A percentile compares a stretch with the other conserved stretches of the same genome.
These are phyloP conservation scores for Podospora sp. DNA, from an alignment of 495 filamentous ascomycete genomes.

Conservation along the genomic window DNA sequence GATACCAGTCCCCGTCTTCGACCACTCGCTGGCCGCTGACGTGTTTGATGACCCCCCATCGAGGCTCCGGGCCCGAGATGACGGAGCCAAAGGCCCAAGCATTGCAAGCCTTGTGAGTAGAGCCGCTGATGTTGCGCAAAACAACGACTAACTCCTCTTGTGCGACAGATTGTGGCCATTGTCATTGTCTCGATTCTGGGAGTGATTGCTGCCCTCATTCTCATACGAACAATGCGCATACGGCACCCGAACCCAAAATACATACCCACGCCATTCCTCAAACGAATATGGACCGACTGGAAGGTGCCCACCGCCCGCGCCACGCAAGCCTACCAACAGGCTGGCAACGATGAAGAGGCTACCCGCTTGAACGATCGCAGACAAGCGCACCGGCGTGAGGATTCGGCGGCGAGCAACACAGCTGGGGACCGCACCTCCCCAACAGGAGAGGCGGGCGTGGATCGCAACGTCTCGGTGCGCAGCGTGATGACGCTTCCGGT, in stretches of 20 bases:
- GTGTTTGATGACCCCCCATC: neutral
- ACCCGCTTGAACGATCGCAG: constrained; percentile 31
- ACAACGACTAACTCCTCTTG: constrained; percentile 2
- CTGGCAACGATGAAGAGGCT: constrained; percentile 28
- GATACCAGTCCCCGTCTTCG: constrained; percentile 20
- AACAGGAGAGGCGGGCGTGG: constrained; percentile 53
- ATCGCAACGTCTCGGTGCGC: constrained; percentile 82
- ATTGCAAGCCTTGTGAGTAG: constrained; percentile 19
- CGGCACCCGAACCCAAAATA: constrained; percentile 55
- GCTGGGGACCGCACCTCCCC: constrained; percentile 20
- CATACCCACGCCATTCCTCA: constrained; percentile 59
- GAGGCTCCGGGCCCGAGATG: constrained; percentile 14
- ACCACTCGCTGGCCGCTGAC: constrained; percentile 5
- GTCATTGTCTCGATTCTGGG: constrained; percentile 28
- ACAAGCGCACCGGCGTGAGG: constrained; percentile 27
- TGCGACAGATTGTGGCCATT: constrained; percentile 26
- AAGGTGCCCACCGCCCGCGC: constrained; percentile 30
- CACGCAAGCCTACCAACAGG: constrained; percentile 27
- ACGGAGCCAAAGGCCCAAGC: constrained; percentile 16
- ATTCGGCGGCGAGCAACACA: constrained; percentile 18
- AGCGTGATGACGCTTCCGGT: constrained; percentile 90
- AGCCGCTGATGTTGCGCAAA: neutral
- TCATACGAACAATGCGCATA: constrained; percentile 25
- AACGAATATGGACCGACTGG: constrained; percentile 65
- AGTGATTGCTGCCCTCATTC: constrained; percentile 23